These are phyloP conservation scores for Trichosporon asahii DNA, from an alignment of 1,284 basidiomycete species.

Conservation along the genomic window DNA sequence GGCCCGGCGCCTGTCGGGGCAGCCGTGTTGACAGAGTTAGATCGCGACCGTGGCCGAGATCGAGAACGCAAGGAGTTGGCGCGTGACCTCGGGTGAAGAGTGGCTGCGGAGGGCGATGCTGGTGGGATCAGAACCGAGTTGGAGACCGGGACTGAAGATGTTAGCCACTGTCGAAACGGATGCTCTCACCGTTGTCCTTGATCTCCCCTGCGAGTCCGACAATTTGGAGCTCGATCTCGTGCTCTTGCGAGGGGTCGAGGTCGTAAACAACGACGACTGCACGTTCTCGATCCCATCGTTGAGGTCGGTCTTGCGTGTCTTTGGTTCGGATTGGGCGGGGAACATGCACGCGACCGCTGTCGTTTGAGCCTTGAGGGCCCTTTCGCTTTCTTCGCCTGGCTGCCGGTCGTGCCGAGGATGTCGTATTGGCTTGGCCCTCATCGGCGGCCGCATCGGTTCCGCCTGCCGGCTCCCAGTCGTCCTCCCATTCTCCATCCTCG, in stretches of 20 bases:
- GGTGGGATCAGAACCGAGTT: constrained; percentile 44
- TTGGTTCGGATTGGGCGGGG: not conserved
- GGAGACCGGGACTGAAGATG: constrained; percentile 28
- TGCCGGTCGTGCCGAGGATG: constrained; percentile 12
- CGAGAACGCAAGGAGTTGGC: constrained; percentile 49
- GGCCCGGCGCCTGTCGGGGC: constrained; percentile 24
- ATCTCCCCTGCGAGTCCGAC: constrained; percentile 42
- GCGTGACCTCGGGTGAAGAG: constrained; percentile 41
- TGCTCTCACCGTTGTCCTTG: constrained; percentile 29
- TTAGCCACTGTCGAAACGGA: not conserved
- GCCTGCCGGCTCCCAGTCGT: constrained; percentile 18
- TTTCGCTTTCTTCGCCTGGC: constrained; percentile 13
- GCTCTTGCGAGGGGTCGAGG: constrained; percentile 48
- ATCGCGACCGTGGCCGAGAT: constrained; percentile 45
- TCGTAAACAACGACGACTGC: constrained; percentile 51
- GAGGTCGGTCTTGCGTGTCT: constrained; percentile 2
- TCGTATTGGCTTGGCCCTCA: constrained; percentile 20
- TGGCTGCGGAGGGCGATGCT: constrained; percentile 28
- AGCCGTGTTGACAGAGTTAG: constrained; percentile 42
- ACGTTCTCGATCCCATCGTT: constrained; percentile 37
- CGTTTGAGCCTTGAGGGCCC: constrained; percentile 11
- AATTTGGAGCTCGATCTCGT: constrained; percentile 51
- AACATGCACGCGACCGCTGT: not conserved
- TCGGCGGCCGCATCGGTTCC: constrained; percentile 9
- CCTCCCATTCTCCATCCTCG: constrained; percentile 27